A percentile compares a stretch with the other conserved stretches of the same genome.
Evolutionary conservation across 2,329 filamentous ascomycete species (phyloP).

Genomic region (Colletotrichum destructivum): DNA sequence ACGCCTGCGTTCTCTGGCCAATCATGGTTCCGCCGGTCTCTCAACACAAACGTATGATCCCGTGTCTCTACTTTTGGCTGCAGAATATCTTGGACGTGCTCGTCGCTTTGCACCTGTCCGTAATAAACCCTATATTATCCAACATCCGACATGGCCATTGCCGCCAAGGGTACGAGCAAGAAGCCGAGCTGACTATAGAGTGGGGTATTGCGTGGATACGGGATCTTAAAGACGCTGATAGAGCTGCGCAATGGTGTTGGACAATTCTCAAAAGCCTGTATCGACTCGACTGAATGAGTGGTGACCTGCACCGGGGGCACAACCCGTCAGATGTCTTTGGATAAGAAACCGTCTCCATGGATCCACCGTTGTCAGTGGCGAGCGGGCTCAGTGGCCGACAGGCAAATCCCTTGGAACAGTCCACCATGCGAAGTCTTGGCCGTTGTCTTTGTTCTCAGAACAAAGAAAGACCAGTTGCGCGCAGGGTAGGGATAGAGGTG

Average conservation of each 20-base stretch:
- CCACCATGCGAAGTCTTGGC: too few species aligned
- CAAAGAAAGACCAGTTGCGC: too few species aligned
- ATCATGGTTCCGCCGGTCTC: constrained; percentile 70
- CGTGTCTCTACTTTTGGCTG: constrained; percentile 73
- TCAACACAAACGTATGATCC: constrained; percentile 71
- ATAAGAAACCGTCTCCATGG: neutral
- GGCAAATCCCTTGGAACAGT: too few species aligned
- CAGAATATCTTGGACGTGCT: constrained; percentile 74
- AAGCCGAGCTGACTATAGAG: constrained; percentile 63
- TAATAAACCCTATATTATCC: constrained; percentile 64
- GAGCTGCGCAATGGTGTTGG: constrained; percentile 71
- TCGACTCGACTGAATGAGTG: constrained; percentile 49
- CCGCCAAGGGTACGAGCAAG: constrained; percentile 64
- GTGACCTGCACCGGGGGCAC: neutral
- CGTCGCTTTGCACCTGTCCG: constrained; percentile 69
- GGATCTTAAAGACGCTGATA: constrained; percentile 69
- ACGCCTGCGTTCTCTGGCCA: constrained; percentile 72
- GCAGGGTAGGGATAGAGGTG: too few species aligned
- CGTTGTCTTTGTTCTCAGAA: too few species aligned
- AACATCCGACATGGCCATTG: constrained; percentile 65
- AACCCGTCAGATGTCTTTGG: too few species aligned
- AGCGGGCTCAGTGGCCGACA: too few species aligned
- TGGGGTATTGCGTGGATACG: constrained; percentile 73
- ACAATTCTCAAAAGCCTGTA: constrained; percentile 64
- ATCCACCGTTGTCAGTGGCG: too few species aligned